Evolutionary conservation across 169 alveolate species (phyloP).

Genomic region (Cryptosporidium meleagridis): DNA sequence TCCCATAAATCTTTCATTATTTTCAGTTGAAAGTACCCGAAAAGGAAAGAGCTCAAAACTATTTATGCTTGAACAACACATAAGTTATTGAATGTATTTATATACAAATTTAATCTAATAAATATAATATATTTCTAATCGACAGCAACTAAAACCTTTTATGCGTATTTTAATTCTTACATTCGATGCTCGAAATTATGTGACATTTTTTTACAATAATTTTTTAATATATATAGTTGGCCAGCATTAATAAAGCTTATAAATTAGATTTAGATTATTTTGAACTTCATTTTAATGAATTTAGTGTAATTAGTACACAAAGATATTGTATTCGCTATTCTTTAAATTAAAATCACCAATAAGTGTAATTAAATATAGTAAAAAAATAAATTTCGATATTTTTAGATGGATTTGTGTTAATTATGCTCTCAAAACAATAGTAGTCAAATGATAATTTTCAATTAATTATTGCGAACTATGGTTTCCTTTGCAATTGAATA

Average conservation of each 20-base stretch:
- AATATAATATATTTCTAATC: background rate
- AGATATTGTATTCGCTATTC: too few species aligned
- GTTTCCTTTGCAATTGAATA: too few species aligned
- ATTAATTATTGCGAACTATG: too few species aligned
- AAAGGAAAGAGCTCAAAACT: background rate
- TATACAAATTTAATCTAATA: background rate
- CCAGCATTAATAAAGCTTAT: background rate
- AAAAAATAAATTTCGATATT: too few species aligned
- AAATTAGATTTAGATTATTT: too few species aligned
- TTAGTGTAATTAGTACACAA: too few species aligned
- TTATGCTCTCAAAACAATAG: too few species aligned
- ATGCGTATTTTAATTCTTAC: background rate
- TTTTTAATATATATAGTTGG: too few species aligned
- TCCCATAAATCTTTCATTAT: conserved; percentile 38
- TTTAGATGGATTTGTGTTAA: too few species aligned
- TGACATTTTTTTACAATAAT: background rate
- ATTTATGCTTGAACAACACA: background rate
- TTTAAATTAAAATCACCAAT: too few species aligned
- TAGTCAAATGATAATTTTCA: too few species aligned
- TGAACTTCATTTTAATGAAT: background rate
- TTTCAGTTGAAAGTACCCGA: background rate
- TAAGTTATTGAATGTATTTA: background rate
- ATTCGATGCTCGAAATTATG: conserved; percentile 8
- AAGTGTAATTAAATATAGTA: too few species aligned
- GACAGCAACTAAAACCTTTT: background rate